Base-by-base conservation (phyloP, 2,329 filamentous ascomycete species). In the Balansia obtecta region DNA sequence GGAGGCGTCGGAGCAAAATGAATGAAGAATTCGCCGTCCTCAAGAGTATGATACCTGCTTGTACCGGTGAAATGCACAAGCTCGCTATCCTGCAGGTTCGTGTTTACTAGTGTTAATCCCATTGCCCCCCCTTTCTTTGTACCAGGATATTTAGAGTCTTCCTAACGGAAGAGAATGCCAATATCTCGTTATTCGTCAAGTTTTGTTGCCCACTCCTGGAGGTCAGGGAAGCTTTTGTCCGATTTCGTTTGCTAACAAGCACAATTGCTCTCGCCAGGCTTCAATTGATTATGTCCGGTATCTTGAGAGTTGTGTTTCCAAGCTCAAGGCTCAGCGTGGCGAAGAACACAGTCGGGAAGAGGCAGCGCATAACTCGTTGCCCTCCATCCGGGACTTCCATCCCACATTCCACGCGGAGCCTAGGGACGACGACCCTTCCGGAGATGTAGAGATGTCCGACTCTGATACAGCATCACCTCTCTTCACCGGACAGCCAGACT, bases 61-160 rank as follows among this genome's bases (percentile, higher is more conserved):
- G 93, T 66, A 82, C 79, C n/a, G 90, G 89, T 7, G 91, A 97
- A 62, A 97, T 97, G 93, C 93, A 97, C 68, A 98, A 98, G 69
- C 72, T 97, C 51, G 89, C 90, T 15, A 96, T 97, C 58, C 70
- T 97, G 47, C 89, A 96, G 80, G 90, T 94, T 65, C 56, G 76
- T 66, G 2, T 10, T n/a, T 22, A 2, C 2, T 9, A 7, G 5
- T 27, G 20, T 0, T 30, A 32, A 30, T 27, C 18, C 18, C 32
- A 8, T 18, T 8, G 32, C 4, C 12, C 9, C 13, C 45, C 4
- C n/a, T n/a, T n/a, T 18, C n/a, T 16, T 32, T 16, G 13, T 38
- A 8, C 11, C n/a, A n/a, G n/a, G n/a, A n/a, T n/a, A n/a, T 6
- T 9, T 46, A 30, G 34, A 8, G 1, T 5, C 16, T 22, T 20